These are phyloP conservation scores for Torulaspora quercuum DNA, from an alignment of 805 yeast genomes.

Conservation along the genomic window DNA sequence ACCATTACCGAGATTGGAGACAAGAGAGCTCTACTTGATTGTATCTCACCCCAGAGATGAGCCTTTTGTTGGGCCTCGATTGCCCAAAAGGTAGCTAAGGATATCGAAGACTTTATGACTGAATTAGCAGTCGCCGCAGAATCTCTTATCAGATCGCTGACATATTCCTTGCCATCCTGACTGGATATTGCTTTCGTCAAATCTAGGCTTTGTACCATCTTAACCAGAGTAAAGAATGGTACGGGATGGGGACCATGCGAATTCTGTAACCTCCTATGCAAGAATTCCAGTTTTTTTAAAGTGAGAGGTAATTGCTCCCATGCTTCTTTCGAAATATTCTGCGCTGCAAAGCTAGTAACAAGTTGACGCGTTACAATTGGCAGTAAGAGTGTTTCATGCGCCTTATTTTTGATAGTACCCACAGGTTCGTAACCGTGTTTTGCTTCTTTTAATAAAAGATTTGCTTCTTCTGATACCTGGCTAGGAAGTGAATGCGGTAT, in stretches of 20 bases:
- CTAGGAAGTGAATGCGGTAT: conserved; percentile 44
- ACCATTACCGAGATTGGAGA: conserved; percentile 45
- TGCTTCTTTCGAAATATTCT: conserved; percentile 41
- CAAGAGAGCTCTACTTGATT: conserved; percentile 32
- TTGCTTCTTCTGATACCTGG: conserved; percentile 11
- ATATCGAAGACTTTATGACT: conserved; percentile 27
- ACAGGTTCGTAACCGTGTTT: conserved; percentile 31
- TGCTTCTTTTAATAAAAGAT: conserved; percentile 21
- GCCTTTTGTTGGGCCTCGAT: conserved; percentile 46
- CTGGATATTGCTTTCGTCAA: conserved; percentile 23
- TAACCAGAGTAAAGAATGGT: conserved; percentile 39
- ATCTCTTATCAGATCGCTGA: conserved; percentile 4
- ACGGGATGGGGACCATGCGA: conserved; percentile 41
- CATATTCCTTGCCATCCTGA: conserved; percentile 4
- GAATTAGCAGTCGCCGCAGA: conserved; percentile 1
- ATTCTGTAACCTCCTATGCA: conserved; percentile 47
- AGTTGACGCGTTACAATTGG: conserved; percentile 36
- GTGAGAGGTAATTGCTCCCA: conserved; percentile 41
- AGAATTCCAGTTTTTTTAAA: conserved; percentile 42
- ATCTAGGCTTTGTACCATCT: conserved; percentile 37
- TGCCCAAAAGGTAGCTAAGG: conserved; percentile 48
- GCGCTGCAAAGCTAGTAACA: conserved; percentile 35
- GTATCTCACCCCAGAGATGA: conserved; percentile 43
- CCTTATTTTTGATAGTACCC: conserved; percentile 31
- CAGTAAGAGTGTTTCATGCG: conserved; percentile 30